These are phyloP conservation scores for Camellia japonica DNA, from an alignment of 148 eudicot species.

Conservation along the genomic window DNA sequence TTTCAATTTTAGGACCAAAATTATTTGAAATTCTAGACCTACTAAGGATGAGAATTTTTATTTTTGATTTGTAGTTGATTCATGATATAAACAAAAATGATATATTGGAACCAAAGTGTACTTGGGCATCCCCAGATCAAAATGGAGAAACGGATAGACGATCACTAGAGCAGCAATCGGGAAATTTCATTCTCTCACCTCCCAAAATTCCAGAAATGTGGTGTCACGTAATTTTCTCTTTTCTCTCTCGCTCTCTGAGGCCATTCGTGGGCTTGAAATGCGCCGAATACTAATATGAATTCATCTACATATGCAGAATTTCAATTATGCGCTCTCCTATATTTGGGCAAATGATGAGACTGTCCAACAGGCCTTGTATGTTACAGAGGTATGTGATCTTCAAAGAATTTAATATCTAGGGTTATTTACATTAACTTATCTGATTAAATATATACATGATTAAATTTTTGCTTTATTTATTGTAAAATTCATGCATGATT, in stretches of 20 bases:
- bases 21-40: background rate
- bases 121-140: background rate
- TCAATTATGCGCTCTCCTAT: constrained; percentile 18
- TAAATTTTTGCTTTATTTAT: too few relatives aligned
- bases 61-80: background rate
- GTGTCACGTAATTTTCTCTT: constrained; percentile 12
- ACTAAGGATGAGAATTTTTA: background rate
- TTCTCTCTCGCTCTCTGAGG: background rate
- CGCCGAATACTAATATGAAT: background rate
- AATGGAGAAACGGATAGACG: background rate
- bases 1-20: background rate
- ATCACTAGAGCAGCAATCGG: background rate
- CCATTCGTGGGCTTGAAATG: background rate
- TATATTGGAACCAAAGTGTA: constrained; percentile 15
- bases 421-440: too few relatives aligned
- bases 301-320: constrained; percentile 2
- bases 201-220: constrained; percentile 12
- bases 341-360: constrained; percentile 12
- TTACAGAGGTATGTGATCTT: constrained; percentile 9
- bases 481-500: too few relatives aligned
- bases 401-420: background rate
- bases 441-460: too few relatives aligned
- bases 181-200: constrained; percentile 2
- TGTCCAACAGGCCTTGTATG: constrained; percentile 9
- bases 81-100: constrained; percentile 10